Evolutionary conservation across 2,329 filamentous ascomycete genomes (phyloP).

Genomic region (Aspergillus sojae): DNA sequence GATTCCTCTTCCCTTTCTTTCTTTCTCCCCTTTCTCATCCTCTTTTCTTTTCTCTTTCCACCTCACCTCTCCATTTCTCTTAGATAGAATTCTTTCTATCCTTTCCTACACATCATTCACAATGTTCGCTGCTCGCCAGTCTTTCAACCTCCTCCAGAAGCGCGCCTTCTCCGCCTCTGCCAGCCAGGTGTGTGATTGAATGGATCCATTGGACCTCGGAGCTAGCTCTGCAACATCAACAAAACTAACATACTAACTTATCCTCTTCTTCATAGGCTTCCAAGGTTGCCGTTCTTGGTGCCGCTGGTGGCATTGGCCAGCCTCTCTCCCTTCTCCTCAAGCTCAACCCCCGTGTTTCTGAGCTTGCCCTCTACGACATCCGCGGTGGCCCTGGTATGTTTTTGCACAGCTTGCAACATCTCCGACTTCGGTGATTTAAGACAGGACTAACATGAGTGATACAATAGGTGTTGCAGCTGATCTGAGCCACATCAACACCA

Average conservation of each 20-base stretch:
- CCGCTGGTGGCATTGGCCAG: slow-evolving; percentile 96
- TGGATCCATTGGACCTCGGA: slow-evolving; percentile 17
- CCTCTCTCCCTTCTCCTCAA: slow-evolving; percentile 97
- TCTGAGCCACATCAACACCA: slow-evolving; percentile 98
- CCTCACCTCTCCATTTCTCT: slow-evolving; percentile 12
- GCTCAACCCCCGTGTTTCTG: slow-evolving; percentile 91
- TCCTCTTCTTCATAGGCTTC: slow-evolving; percentile 65
- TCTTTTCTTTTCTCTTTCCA: slow-evolving; percentile 5
- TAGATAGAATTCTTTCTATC: slow-evolving; percentile 19
- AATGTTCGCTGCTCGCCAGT: slow-evolving; percentile 73
- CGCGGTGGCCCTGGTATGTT: slow-evolving; percentile 83
- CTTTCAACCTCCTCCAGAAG: slow-evolving; percentile 64
- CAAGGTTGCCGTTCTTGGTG: slow-evolving; percentile 97
- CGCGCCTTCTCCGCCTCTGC: slow-evolving; percentile 81
- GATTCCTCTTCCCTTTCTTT: slow-evolving; percentile 18
- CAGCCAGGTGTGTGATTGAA: slow-evolving; percentile 63
- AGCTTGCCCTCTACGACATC: slow-evolving; percentile 98
- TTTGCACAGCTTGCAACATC: slow-evolving; percentile 6
- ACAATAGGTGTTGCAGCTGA: slow-evolving; percentile 89
- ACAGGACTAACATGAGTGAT: slow-evolving; percentile 19
- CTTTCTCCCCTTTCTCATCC: slow-evolving; percentile 16
- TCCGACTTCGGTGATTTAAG: slow-evolving; percentile 1
- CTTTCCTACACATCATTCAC: slow-evolving; percentile 36
- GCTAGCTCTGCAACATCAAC: not conserved
- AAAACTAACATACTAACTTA: slow-evolving; percentile 15